A percentile compares a stretch with the other conserved stretches of the same genome.
Conservation (phyloP, 306 rosid genomes). For the Pterocarpus macrocarpus region DNA sequence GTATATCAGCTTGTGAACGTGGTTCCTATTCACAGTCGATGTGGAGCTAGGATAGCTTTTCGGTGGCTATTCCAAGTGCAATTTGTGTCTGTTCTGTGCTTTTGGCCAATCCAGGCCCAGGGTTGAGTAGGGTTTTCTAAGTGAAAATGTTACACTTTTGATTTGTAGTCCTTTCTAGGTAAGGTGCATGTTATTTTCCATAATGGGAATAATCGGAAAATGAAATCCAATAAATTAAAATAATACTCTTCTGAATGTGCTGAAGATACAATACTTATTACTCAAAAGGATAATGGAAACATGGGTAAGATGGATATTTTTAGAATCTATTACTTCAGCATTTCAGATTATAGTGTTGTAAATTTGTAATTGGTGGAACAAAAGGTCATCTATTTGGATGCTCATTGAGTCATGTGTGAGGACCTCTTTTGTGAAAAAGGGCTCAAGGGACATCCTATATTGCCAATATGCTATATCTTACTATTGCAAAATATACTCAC, state of each 20-base stretch:
- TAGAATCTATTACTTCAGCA: background rate
- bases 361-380: too few relatives aligned
- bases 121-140: background rate
- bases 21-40: background rate
- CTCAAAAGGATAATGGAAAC: too few relatives aligned
- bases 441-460: too few relatives aligned
- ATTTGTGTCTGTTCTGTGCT: background rate
- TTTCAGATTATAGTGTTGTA: background rate
- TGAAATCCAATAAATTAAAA: too few relatives aligned
- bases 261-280: too few relatives aligned
- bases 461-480: background rate
- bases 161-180: background rate
- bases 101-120: too few relatives aligned
- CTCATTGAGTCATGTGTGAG: too few relatives aligned
- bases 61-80: background rate
- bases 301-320: constrained; percentile 8
- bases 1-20: constrained; percentile 21
- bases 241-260: too few relatives aligned
- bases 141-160: background rate
- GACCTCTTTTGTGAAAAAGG: too few relatives aligned
- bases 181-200: background rate
- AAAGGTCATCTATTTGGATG: too few relatives aligned
- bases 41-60: background rate
- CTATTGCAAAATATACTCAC: background rate
- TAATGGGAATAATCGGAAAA: too few relatives aligned